Evolutionary conservation across 495 filamentous ascomycete species (phyloP).

Genomic region (Pseudevernia furfuracea): DNA sequence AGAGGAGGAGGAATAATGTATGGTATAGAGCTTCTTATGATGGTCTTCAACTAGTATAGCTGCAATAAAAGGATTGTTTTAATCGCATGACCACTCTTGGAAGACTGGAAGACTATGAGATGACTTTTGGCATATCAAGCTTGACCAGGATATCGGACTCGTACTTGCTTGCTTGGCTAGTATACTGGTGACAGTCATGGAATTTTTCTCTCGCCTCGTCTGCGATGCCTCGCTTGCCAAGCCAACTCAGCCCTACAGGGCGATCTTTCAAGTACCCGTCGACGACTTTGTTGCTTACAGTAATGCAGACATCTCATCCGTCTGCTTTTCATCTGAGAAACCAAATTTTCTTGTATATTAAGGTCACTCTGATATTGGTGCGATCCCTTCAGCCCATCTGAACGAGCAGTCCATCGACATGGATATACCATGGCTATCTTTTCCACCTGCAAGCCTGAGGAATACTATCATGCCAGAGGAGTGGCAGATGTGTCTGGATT

Average conservation of each 20-base stretch:
- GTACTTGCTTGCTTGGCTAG: no score
- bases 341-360: background rate
- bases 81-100: background rate
- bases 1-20: background rate
- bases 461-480: conserved; percentile 57
- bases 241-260: no score
- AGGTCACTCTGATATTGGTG: background rate
- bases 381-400: background rate
- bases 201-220: no score
- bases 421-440: conserved; percentile 59
- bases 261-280: no score
- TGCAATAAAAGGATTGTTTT: background rate
- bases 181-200: no score
- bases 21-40: background rate
- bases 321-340: background rate
- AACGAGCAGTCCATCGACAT: conserved; percentile 23
- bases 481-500: conserved; percentile 71
- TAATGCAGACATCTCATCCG: background rate
- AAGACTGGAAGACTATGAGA: background rate
- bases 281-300: no score
- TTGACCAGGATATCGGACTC: no score
- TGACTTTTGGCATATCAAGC: no score
- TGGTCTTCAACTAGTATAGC: background rate
- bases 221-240: no score
- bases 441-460: conserved; percentile 62